phyloP scores from a whole-genome alignment of 2,329 filamentous ascomycete species.

The Mariannaea elegans region DNA sequence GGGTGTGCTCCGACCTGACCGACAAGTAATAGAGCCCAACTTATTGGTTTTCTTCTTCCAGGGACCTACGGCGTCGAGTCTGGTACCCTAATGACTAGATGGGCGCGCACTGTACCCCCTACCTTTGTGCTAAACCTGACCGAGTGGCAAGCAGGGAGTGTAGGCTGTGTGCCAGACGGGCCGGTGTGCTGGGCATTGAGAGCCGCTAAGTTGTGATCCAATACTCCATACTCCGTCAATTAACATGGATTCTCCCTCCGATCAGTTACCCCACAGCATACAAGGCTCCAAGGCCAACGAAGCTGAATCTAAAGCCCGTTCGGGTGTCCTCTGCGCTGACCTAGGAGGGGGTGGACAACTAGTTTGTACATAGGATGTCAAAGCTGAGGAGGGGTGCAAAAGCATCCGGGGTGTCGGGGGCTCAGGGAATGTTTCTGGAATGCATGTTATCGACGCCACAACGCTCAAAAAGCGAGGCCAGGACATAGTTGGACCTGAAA shows the following conservation, averaged over 20 bases:
- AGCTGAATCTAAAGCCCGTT: slow-evolving; percentile 26
- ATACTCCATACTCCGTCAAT: no score
- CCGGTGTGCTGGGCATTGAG: slow-evolving; percentile 30
- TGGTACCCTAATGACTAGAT: slow-evolving; percentile 17
- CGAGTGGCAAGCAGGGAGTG: slow-evolving; percentile 19
- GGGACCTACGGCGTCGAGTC: slow-evolving; percentile 15
- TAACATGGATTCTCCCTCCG: slow-evolving; percentile 21
- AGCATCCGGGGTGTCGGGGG: no score
- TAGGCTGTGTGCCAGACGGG: slow-evolving; percentile 26
- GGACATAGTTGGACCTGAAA: neutral
- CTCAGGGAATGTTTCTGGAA: slow-evolving; percentile 6
- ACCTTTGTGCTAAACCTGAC: slow-evolving; percentile 28
- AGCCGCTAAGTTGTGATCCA: slow-evolving; percentile 28
- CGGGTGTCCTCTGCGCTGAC: slow-evolving; percentile 13
- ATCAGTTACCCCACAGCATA: slow-evolving; percentile 27
- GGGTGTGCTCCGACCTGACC: slow-evolving; percentile 18
- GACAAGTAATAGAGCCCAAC: slow-evolving; percentile 17
- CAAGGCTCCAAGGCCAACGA: slow-evolving; percentile 22
- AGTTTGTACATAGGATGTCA: slow-evolving; percentile 19
- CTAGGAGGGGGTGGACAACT: slow-evolving; percentile 10
- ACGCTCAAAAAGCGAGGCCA: neutral
- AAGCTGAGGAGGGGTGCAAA: slow-evolving; percentile 8
- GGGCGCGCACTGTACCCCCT: slow-evolving; percentile 24
- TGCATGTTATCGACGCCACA: neutral
- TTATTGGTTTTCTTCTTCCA: slow-evolving; percentile 17